Evolutionary conservation across 768 basidiomycete genomes (phyloP).

Genomic region (Tubosaeta brunneosetosa): DNA sequence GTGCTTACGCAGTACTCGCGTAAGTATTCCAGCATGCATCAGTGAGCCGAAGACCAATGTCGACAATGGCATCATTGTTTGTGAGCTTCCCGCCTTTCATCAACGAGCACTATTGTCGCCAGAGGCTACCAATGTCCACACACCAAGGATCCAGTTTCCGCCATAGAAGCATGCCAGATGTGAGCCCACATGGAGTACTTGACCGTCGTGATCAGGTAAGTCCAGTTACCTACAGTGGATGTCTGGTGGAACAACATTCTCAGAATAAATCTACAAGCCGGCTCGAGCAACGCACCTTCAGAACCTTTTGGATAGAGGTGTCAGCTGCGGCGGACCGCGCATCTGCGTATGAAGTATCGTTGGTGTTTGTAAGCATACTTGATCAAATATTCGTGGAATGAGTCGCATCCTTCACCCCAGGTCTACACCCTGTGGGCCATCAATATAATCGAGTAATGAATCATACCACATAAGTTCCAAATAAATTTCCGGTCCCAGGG

Average conservation of each 20-base stretch:
- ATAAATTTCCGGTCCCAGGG: conserved; percentile 44
- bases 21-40: conserved; percentile 84
- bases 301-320: conserved; percentile 57
- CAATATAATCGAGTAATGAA: not conserved
- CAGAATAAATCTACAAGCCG: not conserved
- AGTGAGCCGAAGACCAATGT: conserved; percentile 54
- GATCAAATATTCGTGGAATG: conserved; percentile 75
- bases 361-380: conserved; percentile 64
- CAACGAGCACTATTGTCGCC: conserved; percentile 1
- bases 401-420: conserved; percentile 67
- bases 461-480: conserved; percentile 53
- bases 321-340: conserved; percentile 70
- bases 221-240: conserved; percentile 58
- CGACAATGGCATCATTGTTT: conserved; percentile 66
- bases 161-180: conserved; percentile 73
- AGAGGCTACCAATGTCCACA: not conserved
- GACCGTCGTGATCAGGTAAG: conserved; percentile 56
- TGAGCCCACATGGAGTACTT: conserved; percentile 59
- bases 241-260: conserved; percentile 34
- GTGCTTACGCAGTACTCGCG: conserved; percentile 55
- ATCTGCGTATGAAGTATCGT: conserved; percentile 56
- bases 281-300: conserved; percentile 39
- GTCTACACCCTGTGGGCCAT: conserved; percentile 36
- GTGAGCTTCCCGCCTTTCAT: conserved; percentile 56
- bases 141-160: conserved; percentile 72